A percentile compares a stretch with the other conserved stretches of the same genome.
These are phyloP conservation scores for Orychophragmus violaceus DNA, from an alignment of 345 rosid species.

Conservation along the genomic window DNA sequence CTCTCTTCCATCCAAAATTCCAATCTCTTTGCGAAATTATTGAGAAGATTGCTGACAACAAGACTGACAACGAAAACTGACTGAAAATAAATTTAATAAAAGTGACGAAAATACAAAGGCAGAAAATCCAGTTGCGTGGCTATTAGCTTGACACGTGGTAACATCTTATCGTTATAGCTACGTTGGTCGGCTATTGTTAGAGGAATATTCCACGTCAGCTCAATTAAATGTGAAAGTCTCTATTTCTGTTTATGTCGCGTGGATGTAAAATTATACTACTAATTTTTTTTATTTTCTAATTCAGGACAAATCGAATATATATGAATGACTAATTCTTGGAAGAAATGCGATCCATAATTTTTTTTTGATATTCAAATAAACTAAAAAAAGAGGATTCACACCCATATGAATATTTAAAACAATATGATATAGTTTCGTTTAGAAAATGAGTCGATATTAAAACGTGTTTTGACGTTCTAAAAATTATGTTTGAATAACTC, in stretches of 20 bases:
- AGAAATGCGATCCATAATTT: too few species aligned
- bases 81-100: not conserved
- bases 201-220: slow-evolving; percentile 15
- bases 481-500: not conserved
- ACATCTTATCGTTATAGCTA: slow-evolving; percentile 19
- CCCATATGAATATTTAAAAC: too few species aligned
- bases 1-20: not conserved
- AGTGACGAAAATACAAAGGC: not conserved
- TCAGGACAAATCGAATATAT: too few species aligned
- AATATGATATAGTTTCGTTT: too few species aligned
- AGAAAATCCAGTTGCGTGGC: slow-evolving; percentile 1
- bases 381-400: too few species aligned
- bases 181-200: slow-evolving; percentile 22
- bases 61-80: not conserved
- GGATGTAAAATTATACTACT: not conserved
- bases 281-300: too few species aligned
- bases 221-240: not conserved
- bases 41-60: not conserved
- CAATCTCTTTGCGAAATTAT: not conserved
- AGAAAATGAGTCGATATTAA: too few species aligned
- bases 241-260: not conserved
- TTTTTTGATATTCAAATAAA: too few species aligned
- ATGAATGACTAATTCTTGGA: too few species aligned
- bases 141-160: not conserved
- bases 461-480: too few species aligned